A percentile compares a stretch with the other conserved stretches of the same genome.
Evolutionary conservation across 148 eudicot genomes (phyloP).

Genomic region (Rhododendron simsii): DNA sequence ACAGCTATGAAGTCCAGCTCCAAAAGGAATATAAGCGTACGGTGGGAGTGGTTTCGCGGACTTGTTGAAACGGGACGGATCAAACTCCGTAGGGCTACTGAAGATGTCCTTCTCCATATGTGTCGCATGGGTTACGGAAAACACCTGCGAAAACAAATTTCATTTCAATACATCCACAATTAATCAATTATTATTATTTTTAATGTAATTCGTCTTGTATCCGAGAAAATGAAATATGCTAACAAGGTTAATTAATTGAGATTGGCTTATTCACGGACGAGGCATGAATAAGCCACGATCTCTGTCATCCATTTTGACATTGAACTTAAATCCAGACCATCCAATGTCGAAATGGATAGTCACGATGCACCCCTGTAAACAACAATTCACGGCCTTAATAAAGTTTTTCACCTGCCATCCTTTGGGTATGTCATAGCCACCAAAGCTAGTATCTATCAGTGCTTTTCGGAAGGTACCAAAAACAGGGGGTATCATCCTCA

Average conservation of each 20-base stretch:
- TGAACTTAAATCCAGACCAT: no score
- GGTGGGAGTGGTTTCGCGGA: constrained; percentile 9
- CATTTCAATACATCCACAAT: background rate
- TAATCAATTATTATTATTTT: no score
- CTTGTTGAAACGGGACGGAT: constrained; percentile 13
- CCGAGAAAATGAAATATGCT: background rate
- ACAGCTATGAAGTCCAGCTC: constrained; percentile 16
- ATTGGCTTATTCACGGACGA: no score
- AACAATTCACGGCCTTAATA: no score
- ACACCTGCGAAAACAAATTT: background rate
- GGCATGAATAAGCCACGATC: no score
- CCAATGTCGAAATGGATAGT: no score
- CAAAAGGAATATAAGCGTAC: constrained; percentile 14
- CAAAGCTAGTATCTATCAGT: constrained; percentile 12
- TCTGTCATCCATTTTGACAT: no score
- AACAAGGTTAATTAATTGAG: no score
- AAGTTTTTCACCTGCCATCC: constrained; percentile 18
- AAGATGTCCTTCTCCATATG: constrained; percentile 8
- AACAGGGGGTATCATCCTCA: constrained; percentile 23
- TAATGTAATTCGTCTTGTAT: background rate
- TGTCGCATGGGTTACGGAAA: background rate
- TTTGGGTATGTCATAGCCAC: constrained; percentile 19
- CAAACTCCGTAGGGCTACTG: constrained; percentile 5
- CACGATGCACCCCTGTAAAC: no score
- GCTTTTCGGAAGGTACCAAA: constrained; percentile 10